Base-by-base conservation (phyloP, 768 basidiomycete species). In the Ramaria rubella region DNA sequence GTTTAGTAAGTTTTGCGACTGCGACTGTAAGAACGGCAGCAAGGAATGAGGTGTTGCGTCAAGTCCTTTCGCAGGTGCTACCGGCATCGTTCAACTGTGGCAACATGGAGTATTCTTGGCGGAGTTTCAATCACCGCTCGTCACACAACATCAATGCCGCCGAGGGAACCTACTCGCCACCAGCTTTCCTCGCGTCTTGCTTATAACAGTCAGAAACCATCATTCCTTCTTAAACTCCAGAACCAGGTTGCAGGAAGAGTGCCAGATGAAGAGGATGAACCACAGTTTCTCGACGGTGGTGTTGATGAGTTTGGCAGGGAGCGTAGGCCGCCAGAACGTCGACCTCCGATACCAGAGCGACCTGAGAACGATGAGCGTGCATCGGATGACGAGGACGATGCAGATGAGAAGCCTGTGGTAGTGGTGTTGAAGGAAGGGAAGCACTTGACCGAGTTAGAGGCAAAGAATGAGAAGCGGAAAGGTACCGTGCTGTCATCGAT, bases 341-440 rank as follows among this genome's bases (percentile, higher is more conserved):
- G 55, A n/a, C 56, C 14, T 12, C 33, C 40, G 6, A 34, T 23
- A 26, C 59, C 11, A n/a, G 49, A n/a, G 40, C 15, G 61, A 55
- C 19, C 52, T 60, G 21, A 65, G 59, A 49, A 29, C 67, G 49
- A 64, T 55, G 11, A 62, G 68, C 70, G 70, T 19, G 68, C 60
- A 9, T 58, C 62, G 15, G 68, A 69, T 29, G 68, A 68, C 19
- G 67, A 69, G 31, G 61, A 61, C 17, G 57, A 59, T 36, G 64
- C 62, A 31, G 63, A 59, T 4, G 58, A 60, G 19, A 64, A 57
- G 4, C 49, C 61, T 1, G 23, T 58, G 34, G 45, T 51, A 7
- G 90, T 96, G 3, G 93, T 95, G 8, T 67, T 96, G 61, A 90
- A 81, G 65, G 81, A 86, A 61, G 93, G 94, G 26, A 94, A 90